Percentiles rank a stretch among this genome's conserved stretches.
These are phyloP conservation scores for Xanthoconium stramineum DNA, from an alignment of 768 basidiomycete genomes.

Conservation along the genomic window DNA sequence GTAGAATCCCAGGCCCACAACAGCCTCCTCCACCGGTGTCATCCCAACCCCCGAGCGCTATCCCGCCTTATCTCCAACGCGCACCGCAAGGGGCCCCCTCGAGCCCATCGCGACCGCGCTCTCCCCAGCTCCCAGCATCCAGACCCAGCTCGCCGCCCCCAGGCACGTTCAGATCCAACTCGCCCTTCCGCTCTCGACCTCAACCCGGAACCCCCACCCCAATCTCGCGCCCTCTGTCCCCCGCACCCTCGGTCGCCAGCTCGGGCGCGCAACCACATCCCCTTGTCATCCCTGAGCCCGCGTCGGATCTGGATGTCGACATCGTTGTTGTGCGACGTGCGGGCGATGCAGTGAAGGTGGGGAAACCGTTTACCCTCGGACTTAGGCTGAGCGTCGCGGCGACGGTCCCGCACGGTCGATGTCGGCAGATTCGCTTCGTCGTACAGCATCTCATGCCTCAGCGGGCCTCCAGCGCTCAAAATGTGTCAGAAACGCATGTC, in stretches of 20 bases:
- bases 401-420: slow-evolving; percentile 32
- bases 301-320: slow-evolving; percentile 51
- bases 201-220: slow-evolving; percentile 29
- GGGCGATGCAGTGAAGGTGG: slow-evolving; percentile 42
- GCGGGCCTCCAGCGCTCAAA: slow-evolving; percentile 19
- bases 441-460: slow-evolving; percentile 64
- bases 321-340: slow-evolving; percentile 53
- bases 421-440: slow-evolving; percentile 49
- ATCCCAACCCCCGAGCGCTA: slow-evolving; percentile 59
- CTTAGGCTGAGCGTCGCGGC: slow-evolving; percentile 54
- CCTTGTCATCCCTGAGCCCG: slow-evolving; percentile 16
- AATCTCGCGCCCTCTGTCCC: slow-evolving; percentile 30
- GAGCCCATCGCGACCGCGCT: slow-evolving; percentile 51
- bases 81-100: slow-evolving; percentile 34
- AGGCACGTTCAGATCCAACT: slow-evolving; percentile 41
- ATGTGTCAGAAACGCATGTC: slow-evolving; percentile 1
- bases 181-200: slow-evolving; percentile 36
- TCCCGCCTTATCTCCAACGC: slow-evolving; percentile 76
- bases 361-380: slow-evolving; percentile 57
- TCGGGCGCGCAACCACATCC: slow-evolving; percentile 18
- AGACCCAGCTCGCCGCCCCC: slow-evolving; percentile 58
- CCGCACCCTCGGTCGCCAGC: slow-evolving; percentile 26
- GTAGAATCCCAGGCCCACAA: slow-evolving; percentile 62
- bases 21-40: slow-evolving; percentile 22
- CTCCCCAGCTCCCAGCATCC: slow-evolving; percentile 50